Base-by-base conservation (phyloP, 768 basidiomycete genomes). In the Russula sp. region DNA sequence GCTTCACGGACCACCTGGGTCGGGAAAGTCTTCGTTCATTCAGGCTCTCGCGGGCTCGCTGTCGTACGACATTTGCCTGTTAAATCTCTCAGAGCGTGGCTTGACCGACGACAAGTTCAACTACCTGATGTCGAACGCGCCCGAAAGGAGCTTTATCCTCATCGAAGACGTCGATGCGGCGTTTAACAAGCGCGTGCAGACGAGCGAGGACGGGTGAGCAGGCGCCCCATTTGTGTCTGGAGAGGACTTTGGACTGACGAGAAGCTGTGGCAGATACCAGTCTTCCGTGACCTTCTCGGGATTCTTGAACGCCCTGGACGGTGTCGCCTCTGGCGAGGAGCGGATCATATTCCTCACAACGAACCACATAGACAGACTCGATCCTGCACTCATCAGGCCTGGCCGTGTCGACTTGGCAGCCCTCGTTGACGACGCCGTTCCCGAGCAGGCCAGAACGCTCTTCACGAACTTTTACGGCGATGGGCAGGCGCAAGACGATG, bases 301-400 rank as follows among this genome's bases (percentile, higher is more conserved):
- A 32, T 91, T 98, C 70, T 77, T 99, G 46, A 99, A 99, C 68
- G 94, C 95, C 14, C 79, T 99, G 3, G 97, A 99, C 70, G 97
- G 97, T 18, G 96, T 99, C 34, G 96, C 93, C 5, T 97, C 96
- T 11, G 93, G 94, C 45, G 95, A 98, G 75, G 94, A 97, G 69
- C 86, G 97, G n/a, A 87, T 99, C 70, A 84, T 99, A 39, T 99
- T 99, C 75, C 90, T 99, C 87, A 99, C 97, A 0, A 98, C 97
- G n/a, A 99, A 99, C 73, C 97, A 98, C 68, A 72, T 90, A 57
- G 85, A 90, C 62, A 81, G 79, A 64, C 83, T 99, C 39, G 97
- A 99, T 74, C 88, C 93, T 7, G 97, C 96, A 0, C 83, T 99
- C 49, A 92, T 98, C 70, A 86, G 97, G 54, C 96, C 97, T 0